phyloP scores from a whole-genome alignment of 2,329 filamentous ascomycete genomes.

The Aspergillus floridensis region DNA sequence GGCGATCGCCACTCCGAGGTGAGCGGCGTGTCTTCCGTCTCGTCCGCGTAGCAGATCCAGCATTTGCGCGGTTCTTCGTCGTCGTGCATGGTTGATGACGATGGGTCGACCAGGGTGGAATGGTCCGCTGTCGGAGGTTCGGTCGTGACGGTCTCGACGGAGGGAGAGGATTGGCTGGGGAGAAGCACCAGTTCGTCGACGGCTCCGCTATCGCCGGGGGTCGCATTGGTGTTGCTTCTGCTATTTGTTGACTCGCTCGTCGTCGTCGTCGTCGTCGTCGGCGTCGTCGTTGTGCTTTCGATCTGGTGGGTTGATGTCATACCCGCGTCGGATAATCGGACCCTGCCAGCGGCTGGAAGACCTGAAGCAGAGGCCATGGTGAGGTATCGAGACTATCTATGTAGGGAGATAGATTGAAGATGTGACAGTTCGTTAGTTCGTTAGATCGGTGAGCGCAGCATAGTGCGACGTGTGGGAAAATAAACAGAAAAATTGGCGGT shows the following conservation, averaged over 20 bases:
- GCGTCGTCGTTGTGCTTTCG: conserved; percentile 6
- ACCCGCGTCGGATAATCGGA: conserved; percentile 29
- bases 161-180: conserved; percentile 21
- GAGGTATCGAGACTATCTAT: not conserved
- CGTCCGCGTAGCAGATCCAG: conserved; percentile 68
- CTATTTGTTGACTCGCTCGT: not conserved
- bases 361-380: conserved; percentile 37
- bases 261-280: not conserved
- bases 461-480: conserved; percentile 6
- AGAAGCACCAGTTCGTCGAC: conserved; percentile 33
- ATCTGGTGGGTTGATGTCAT: conserved; percentile 19
- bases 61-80: conserved; percentile 54
- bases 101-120: conserved; percentile 12
- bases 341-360: conserved; percentile 29
- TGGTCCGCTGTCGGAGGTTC: conserved; percentile 16
- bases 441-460: conserved; percentile 7
- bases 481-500: not conserved
- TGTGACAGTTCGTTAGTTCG: not conserved
- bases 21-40: conserved; percentile 60
- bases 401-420: not conserved
- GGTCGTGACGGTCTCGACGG: conserved; percentile 18
- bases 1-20: conserved; percentile 76
- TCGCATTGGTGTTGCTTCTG: conserved; percentile 8
- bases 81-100: conserved; percentile 3
- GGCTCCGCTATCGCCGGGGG: conserved; percentile 29